A percentile compares a stretch with the other conserved stretches of the same genome.
phyloP scores from a whole-genome alignment of 306 rosid genomes.

The Acacia melanoxylon region DNA sequence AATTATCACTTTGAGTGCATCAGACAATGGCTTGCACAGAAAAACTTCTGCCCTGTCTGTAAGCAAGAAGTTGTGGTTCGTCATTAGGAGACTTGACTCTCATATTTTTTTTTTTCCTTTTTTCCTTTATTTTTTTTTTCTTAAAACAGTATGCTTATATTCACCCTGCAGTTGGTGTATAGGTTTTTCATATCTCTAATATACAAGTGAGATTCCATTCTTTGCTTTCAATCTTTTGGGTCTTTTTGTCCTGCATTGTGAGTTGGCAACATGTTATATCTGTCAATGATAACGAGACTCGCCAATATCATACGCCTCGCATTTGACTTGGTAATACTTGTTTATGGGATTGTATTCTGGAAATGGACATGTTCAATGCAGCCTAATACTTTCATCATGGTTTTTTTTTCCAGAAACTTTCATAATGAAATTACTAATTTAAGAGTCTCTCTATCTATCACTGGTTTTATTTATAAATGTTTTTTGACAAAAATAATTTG shows the following conservation, averaged over 20 bases:
- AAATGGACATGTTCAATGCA: not conserved
- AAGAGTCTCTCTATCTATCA: not conserved
- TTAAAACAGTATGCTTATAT: not conserved
- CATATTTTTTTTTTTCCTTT: not conserved
- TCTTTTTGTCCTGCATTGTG: slow-evolving; percentile 5
- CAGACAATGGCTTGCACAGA: slow-evolving; percentile 86
- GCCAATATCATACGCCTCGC: not conserved
- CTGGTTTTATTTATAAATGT: too few relatives aligned
- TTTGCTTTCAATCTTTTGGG: slow-evolving; percentile 46
- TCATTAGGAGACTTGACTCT: slow-evolving; percentile 35
- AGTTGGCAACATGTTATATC: slow-evolving; percentile 14
- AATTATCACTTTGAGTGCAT: slow-evolving; percentile 77
- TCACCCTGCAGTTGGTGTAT: slow-evolving; percentile 50
- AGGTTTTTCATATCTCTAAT: slow-evolving; percentile 49
- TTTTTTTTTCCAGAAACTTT: not conserved
- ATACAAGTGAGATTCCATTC: slow-evolving; percentile 48
- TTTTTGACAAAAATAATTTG: too few relatives aligned
- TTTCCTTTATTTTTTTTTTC: too few relatives aligned
- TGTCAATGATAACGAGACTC: slow-evolving; percentile 7
- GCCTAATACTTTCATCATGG: not conserved
- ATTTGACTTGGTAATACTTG: not conserved
- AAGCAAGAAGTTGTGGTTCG: slow-evolving; percentile 68
- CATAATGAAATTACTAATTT: not conserved
- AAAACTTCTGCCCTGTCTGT: slow-evolving; percentile 89
- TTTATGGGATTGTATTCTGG: not conserved